Conservation (phyloP, 306 rosid species). For the Boehmeria nivea region DNA sequence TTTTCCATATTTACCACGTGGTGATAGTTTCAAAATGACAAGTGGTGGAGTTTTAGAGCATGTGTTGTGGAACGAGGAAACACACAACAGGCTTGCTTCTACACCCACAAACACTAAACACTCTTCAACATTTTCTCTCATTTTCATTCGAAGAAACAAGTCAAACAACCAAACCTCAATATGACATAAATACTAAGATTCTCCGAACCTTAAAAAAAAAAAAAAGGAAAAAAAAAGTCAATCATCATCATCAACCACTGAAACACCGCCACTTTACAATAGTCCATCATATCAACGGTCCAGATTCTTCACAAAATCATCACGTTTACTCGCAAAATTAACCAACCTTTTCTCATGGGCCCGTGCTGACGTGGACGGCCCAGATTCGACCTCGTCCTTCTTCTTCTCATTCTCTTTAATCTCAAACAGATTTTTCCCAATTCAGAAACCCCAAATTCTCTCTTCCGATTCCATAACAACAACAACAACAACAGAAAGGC, state of each 20-base stretch:
- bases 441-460: neutral
- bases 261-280: neutral
- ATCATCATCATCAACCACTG: neutral
- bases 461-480: neutral
- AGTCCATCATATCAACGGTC: neutral
- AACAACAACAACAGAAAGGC: too few species aligned
- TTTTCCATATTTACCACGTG: neutral
- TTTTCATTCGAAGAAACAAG: neutral
- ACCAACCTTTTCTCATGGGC: too few species aligned
- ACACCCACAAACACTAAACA: neutral
- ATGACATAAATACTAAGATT: neutral
- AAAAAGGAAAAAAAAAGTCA: too few species aligned
- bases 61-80: neutral
- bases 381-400: conserved; percentile 26
- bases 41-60: neutral
- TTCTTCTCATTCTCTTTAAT: neutral
- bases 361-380: conserved; percentile 36
- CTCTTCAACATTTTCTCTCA: neutral
- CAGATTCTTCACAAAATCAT: neutral
- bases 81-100: neutral
- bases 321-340: conserved; percentile 2
- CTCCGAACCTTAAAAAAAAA: neutral
- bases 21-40: neutral
- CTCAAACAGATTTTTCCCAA: conserved; percentile 7
- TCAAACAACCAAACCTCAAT: neutral